Base-by-base conservation (phyloP, 495 filamentous ascomycete species). In the Xylaria longipes region DNA sequence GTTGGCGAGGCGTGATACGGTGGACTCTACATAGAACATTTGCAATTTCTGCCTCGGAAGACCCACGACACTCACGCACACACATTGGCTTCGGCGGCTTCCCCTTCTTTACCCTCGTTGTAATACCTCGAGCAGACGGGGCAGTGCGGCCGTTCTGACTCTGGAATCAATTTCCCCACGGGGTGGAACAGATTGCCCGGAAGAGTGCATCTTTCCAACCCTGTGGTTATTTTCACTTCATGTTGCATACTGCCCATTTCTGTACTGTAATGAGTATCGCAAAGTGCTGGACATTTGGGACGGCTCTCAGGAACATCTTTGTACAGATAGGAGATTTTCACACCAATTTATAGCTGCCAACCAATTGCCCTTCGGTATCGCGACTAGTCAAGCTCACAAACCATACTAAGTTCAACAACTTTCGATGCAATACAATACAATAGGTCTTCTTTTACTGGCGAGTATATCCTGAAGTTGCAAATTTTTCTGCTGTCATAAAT, bases 31-130 rank as follows among this genome's bases (percentile, higher is more conserved):
- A 72, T 65, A 71, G 62, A 65, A 64, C 29, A 63, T 37, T 71
- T 57, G 69, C 50, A 52, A 71, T 56, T 71, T 60, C 62, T 66
- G 71, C 67, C 74, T 75, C 65, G 74, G 73, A 75, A 71, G 72
- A 70, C 72, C 74, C 31, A 71, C 69, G 69, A 71, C 62, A 46
- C 33, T 71, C 62, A 71, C 61, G 69, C 46, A 50, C 57, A 65
- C 43, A 63, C 39, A 74, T 74, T 78, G 74, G 72, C 73, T 56
- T 74, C 71, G 71, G 75, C 74, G 79, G 77, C 70, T 39, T 80
- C 74, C 71, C 64, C 65, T 84, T 86, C 79, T 82, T 79, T 87
- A 86, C 87, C 74, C 79, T 86, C 84, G 82, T 87, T 88, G 84
- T 88, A 87, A 87, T 86, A 74, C 61, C 63, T 80, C 76, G 75